These are phyloP conservation scores for Fraxinus pennsylvanica DNA, from an alignment of 257 asterid genomes.

Conservation along the genomic window DNA sequence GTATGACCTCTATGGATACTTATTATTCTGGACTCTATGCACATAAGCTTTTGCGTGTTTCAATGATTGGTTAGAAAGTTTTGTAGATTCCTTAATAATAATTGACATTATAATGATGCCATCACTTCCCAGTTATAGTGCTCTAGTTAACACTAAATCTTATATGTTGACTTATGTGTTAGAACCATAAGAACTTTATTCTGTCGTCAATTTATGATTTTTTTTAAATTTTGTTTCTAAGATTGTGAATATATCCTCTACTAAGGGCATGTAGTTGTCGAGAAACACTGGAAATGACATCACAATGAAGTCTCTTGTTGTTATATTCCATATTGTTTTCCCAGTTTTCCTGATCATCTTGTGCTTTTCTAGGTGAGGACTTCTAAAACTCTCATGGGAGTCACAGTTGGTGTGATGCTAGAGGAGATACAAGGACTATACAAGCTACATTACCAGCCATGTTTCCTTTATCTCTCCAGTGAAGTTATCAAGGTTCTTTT, in stretches of 20 bases:
- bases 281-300: conserved; percentile 4
- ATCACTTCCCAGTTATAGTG: not conserved
- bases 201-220: not conserved
- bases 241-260: not conserved
- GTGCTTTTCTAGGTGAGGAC: conserved; percentile 70
- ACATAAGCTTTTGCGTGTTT: not conserved
- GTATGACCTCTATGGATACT: not conserved
- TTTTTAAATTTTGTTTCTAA: not conserved
- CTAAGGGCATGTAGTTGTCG: not conserved
- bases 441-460: conserved; percentile 84
- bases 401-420: conserved; percentile 87
- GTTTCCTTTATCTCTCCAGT: conserved; percentile 93
- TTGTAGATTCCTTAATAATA: not conserved
- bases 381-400: conserved; percentile 85
- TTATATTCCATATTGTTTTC: conserved; percentile 15
- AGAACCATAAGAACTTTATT: not conserved
- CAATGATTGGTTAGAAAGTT: not conserved
- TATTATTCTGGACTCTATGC: not conserved
- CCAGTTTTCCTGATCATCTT: conserved; percentile 23
- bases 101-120: not conserved
- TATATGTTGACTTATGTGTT: not conserved
- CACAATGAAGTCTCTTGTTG: not conserved
- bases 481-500: conserved; percentile 87
- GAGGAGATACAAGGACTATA: conserved; percentile 90
- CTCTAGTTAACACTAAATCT: not conserved